phyloP scores from a whole-genome alignment of 225 moss, liverwort and hornwort species.

The Ulota crispa region DNA sequence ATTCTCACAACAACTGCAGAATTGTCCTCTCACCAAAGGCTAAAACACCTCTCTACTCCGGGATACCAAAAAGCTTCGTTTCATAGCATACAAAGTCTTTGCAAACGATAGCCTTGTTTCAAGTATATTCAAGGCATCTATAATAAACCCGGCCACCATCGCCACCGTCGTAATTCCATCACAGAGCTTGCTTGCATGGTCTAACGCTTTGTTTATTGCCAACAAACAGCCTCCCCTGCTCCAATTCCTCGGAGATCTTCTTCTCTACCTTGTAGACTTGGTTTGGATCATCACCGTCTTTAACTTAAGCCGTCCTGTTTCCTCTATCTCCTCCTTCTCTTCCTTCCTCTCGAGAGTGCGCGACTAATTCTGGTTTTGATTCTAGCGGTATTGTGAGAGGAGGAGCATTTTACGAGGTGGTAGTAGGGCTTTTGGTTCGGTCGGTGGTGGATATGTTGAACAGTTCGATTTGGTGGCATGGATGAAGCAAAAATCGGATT shows the following conservation, averaged over 20 bases:
- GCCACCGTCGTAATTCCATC: not conserved
- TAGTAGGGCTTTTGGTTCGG: not conserved
- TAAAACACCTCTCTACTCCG: too few species aligned
- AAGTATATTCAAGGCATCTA: too few species aligned
- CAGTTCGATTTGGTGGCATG: not conserved
- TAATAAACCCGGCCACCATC: not conserved
- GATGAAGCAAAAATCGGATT: not conserved
- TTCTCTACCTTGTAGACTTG: not conserved
- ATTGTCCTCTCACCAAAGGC: too few species aligned
- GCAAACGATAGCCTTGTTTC: too few species aligned
- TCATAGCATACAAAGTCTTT: too few species aligned
- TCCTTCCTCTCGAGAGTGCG: not conserved
- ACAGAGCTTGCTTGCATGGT: not conserved
- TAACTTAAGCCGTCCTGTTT: conserved; percentile 8
- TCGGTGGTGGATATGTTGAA: not conserved
- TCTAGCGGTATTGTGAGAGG: not conserved
- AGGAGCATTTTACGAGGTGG: not conserved
- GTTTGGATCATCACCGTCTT: not conserved
- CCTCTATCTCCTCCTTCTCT: not conserved
- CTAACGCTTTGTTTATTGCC: not conserved
- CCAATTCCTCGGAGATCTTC: not conserved
- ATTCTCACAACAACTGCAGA: too few species aligned
- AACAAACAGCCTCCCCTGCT: not conserved
- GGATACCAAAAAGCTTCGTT: too few species aligned
- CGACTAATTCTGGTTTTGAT: not conserved